Conservation (phyloP, 805 yeast species). For the Grigorovia yakushimaensis region DNA sequence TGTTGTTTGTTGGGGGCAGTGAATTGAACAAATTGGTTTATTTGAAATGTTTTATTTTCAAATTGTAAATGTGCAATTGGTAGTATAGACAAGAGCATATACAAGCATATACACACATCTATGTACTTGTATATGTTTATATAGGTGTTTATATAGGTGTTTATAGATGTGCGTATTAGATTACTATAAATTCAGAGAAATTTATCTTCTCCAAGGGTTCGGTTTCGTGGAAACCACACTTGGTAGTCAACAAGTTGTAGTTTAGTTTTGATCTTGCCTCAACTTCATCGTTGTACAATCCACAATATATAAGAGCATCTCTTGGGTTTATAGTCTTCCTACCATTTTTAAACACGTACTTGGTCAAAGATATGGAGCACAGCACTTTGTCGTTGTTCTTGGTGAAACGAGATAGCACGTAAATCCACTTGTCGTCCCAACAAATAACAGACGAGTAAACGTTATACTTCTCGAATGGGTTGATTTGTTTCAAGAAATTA, state of each 20-base stretch:
- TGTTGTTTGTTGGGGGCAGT: not conserved
- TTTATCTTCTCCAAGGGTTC: slow-evolving; percentile 13
- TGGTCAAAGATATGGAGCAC: slow-evolving; percentile 58
- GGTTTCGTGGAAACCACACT: slow-evolving; percentile 26
- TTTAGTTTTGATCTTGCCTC: slow-evolving; percentile 34
- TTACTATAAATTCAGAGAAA: not conserved
- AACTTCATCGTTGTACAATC: slow-evolving; percentile 44
- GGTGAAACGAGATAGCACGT: slow-evolving; percentile 54
- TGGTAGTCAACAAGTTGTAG: slow-evolving; percentile 17
- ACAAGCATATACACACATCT: no score
- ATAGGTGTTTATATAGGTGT: not conserved
- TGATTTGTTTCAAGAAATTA: slow-evolving; percentile 62
- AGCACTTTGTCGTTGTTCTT: slow-evolving; percentile 30
- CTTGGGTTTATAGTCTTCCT: slow-evolving; percentile 64
- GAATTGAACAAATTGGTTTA: not conserved
- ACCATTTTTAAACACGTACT: slow-evolving; percentile 72
- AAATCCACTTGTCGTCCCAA: slow-evolving; percentile 87
- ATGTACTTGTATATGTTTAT: no score
- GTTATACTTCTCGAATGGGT: slow-evolving; percentile 49
- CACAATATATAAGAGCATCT: slow-evolving; percentile 47
- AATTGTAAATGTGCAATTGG: no score
- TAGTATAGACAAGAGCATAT: no score
- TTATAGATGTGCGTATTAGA: not conserved
- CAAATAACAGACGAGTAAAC: slow-evolving; percentile 54
- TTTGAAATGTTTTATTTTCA: no score